Base-by-base conservation (phyloP, 495 filamentous ascomycete species). In the Aspergillus campestris region DNA sequence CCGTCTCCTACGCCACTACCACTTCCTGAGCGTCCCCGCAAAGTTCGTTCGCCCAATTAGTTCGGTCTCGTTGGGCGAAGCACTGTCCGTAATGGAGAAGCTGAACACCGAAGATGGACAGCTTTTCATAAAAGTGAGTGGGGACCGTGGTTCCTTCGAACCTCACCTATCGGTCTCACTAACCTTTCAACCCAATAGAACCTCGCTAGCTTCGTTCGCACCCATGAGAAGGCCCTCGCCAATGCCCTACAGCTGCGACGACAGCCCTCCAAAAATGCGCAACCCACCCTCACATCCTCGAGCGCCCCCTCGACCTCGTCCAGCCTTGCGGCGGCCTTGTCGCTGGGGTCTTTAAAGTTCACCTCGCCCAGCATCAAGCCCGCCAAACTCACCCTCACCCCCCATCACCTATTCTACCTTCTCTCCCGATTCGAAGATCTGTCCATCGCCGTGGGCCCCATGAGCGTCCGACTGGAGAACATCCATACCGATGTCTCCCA, bases 321-420 rank as follows among this genome's bases (percentile, higher is more conserved):
- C 14, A 74, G 73, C 27, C 74, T 95, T 36, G 86, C 89, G 9
- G 78, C 87, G 1, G 88, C 92, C 35, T 71, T 97, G 31, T 94
- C 91, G 31, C 80, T 94, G 33, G 86, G 89, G 37, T 79, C 85
- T 37, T 66, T 95, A 48, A 87, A 73, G 53, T 94, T 96, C 60
- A 79, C 86, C 34, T 90, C 90, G 28, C 82, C 84, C 56, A 83
- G 71, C 49, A 74, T 88, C 56, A 95, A 92, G 67, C 86, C 90
- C 35, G 85, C 85, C 32, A 96, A 91, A 71, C 71, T 98, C 42
- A 87, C 88, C 28, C 77, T 98, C 38, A 97, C 92, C n/a, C 87
- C 92, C 13, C 92, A 98, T 52, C 92, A 98, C 67, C 79, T 98
- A 31, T 98, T 94, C 70, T 98, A 95, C 60, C 77, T 98, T 24